Base-by-base conservation (phyloP, 2,329 filamentous ascomycete genomes). In the Xylaria sp. region DNA sequence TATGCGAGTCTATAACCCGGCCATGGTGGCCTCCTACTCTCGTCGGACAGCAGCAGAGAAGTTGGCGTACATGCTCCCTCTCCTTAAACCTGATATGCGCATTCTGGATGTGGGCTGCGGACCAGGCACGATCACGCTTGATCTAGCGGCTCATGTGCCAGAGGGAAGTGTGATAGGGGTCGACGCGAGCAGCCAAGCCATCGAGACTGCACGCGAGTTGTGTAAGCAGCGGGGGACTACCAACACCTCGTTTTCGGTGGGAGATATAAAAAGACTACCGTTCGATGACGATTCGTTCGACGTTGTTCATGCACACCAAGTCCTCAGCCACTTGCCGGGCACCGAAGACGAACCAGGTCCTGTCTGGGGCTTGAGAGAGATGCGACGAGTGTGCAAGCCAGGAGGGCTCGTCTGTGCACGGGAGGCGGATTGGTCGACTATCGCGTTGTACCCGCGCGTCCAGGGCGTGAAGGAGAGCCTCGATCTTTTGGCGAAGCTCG, bases 61-160 rank as follows among this genome's bases (percentile, higher is more conserved):
- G 4, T 68, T 68, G 3, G 68, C 68, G 1, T 72, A 72, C n/a
- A 62, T 71, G 48, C 64, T 71, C 13, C 56, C 61, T 20, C 43
- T 63, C 25, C 25, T 72, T 5, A 66, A 68, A 48, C 59, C 65
- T 15, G 28, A 46, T 8, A 68, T 71, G 71, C 63, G 39, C 6
- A 63, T 72, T 13, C 68, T 72, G 10, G 70, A 72, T 43, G 68
- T 72, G 10, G 70, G 70, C 28, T 72, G 68, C 56, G 68, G 70
- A 10, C 67, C 64, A 12, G 69, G 69, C 12, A 62, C 64, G 23
- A 72, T 70, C 55, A 70, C 70, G 9, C 58, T 67, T 15, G 68
- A 49, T 52, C 59, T 70, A 1, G 68, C 67, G 18, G 39, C 59
- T 15, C 54, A 52, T 28, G 69, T 70, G 13, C 67, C 62, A 7